Percentiles rank a stretch among this genome's conserved stretches.
phyloP scores from a whole-genome alignment of 1,284 basidiomycete species.

The Ganoderma sp. region DNA sequence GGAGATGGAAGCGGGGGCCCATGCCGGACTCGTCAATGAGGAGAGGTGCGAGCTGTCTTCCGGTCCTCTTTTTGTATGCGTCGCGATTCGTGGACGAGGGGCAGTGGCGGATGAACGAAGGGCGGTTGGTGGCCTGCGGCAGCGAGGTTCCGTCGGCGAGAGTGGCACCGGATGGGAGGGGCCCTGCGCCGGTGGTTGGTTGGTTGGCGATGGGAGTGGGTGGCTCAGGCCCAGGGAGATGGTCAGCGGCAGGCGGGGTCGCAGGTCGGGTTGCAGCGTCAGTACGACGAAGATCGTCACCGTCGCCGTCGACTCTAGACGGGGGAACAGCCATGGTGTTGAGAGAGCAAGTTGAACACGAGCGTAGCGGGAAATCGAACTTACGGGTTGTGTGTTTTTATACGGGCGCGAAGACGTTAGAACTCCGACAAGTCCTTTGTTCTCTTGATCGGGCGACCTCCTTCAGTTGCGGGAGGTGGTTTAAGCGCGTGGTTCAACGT shows the following conservation, averaged over 20 bases:
- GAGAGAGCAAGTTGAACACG: background rate
- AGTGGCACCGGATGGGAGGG: background rate
- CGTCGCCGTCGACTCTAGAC: background rate
- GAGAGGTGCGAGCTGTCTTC: background rate
- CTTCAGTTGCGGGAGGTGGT: background rate
- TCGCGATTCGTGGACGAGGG: background rate
- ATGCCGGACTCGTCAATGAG: slow-evolving; percentile 1
- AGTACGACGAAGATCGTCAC: background rate
- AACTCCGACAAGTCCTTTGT: background rate
- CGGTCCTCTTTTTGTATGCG: background rate
- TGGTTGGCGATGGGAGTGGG: background rate
- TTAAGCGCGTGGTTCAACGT: background rate
- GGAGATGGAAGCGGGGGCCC: background rate
- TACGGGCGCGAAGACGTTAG: background rate
- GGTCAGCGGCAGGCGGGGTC: background rate
- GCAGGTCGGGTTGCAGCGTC: background rate
- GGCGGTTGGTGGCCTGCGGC: background rate
- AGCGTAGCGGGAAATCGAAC: background rate
- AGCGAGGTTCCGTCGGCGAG: background rate
- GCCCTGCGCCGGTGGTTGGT: background rate
- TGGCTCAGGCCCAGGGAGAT: background rate
- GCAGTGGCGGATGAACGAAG: background rate
- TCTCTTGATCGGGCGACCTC: background rate
- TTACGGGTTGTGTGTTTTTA: background rate
- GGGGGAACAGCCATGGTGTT: background rate